A percentile compares a stretch with the other conserved stretches of the same genome.
Evolutionary conservation across 768 basidiomycete genomes (phyloP).

Genomic region (Daedaleopsis sinensis): DNA sequence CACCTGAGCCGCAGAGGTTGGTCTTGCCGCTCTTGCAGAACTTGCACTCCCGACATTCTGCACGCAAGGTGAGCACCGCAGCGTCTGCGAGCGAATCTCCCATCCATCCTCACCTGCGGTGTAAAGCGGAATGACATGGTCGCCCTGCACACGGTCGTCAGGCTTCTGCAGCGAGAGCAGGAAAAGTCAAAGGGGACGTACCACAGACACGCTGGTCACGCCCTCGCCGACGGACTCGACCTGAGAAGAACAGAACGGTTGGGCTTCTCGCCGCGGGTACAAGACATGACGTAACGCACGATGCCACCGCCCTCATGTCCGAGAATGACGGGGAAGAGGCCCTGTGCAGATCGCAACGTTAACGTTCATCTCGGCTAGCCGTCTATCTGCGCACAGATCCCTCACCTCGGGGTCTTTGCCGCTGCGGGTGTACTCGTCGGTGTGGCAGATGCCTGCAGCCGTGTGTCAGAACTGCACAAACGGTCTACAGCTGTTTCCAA

Average conservation of each 20-base stretch:
- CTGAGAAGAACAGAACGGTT: conserved; percentile 40
- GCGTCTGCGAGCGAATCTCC: too few relatives aligned
- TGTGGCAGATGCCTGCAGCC: conserved; percentile 86
- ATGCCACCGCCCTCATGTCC: conserved; percentile 95
- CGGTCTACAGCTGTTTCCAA: too few relatives aligned
- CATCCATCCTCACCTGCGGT: conserved; percentile 67
- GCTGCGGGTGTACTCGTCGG: conserved; percentile 96
- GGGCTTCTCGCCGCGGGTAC: neutral
- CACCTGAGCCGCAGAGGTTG: conserved; percentile 95
- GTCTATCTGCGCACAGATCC: conserved; percentile 13
- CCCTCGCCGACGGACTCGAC: conserved; percentile 98
- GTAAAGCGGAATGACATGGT: conserved; percentile 97
- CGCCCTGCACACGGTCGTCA: conserved; percentile 55
- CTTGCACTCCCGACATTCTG: conserved; percentile 93
- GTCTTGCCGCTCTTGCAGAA: conserved; percentile 99
- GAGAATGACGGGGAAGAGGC: conserved; percentile 89
- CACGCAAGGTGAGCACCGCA: too few relatives aligned
- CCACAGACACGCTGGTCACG: conserved; percentile 75
- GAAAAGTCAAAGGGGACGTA: conserved; percentile 30
- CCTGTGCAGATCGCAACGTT: conserved; percentile 47
- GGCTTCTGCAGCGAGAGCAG: neutral
- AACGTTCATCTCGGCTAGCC: conserved; percentile 16
- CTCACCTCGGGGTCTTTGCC: conserved; percentile 92
- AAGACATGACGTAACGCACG: conserved; percentile 46
- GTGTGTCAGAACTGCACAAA: neutral